Percentiles rank a stretch among this genome's conserved stretches.
Conservation (phyloP, 192 early-diverging fungal species). For the Gonapodya sp. region DNA sequence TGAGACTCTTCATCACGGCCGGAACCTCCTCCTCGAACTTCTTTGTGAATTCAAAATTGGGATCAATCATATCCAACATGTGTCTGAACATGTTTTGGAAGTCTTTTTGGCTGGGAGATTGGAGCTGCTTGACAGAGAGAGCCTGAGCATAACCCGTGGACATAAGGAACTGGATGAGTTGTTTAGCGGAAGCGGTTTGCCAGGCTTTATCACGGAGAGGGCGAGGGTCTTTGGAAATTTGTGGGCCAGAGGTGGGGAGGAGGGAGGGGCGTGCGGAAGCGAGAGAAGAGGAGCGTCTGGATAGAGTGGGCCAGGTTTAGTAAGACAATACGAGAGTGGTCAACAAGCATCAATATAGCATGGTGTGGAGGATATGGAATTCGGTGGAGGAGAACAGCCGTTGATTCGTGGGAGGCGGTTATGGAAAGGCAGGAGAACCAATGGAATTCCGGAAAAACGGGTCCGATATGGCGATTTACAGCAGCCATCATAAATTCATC, state of each 20-base stretch:
- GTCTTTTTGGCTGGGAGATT: conserved; percentile 56
- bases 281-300: neutral
- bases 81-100: conserved; percentile 67
- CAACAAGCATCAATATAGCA: too few species aligned
- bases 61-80: conserved; percentile 60
- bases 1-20: conserved; percentile 44
- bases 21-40: conserved; percentile 66
- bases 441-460: too few species aligned
- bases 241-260: neutral
- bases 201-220: conserved; percentile 52
- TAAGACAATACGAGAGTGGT: too few species aligned
- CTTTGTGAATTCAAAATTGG: conserved; percentile 41
- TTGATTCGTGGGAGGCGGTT: too few species aligned
- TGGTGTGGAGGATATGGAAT: too few species aligned
- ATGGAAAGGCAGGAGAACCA: too few species aligned
- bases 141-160: conserved; percentile 46
- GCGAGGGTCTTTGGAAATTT: conserved; percentile 49
- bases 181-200: conserved; percentile 43
- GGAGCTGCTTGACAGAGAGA: conserved; percentile 44
- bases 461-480: too few species aligned
- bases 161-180: conserved; percentile 54
- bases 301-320: neutral
- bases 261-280: neutral
- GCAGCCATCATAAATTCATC: too few species aligned
- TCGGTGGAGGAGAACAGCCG: too few species aligned